phyloP scores from a whole-genome alignment of 2,329 filamentous ascomycete genomes.

The Calonectria pseudoreteaudii region DNA sequence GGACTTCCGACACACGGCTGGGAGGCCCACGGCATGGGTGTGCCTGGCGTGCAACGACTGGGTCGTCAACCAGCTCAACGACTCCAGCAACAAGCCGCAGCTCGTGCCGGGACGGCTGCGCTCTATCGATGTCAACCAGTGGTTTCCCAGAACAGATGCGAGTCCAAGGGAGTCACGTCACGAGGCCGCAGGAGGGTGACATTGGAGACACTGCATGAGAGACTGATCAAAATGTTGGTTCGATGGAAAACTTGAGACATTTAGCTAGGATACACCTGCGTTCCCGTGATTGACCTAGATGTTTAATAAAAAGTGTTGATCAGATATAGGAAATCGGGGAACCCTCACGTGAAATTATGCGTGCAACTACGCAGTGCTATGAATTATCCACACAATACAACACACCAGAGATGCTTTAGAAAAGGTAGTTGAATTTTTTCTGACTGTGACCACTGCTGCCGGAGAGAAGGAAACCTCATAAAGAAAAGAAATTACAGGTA shows the following conservation, averaged over 20 bases:
- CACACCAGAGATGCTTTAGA: slow-evolving; percentile 22
- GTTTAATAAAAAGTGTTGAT: background rate
- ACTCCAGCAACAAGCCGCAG: slow-evolving; percentile 25
- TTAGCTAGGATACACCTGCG: background rate
- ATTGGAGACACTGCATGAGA: background rate
- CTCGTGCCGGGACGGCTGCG: slow-evolving; percentile 35
- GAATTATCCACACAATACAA: background rate
- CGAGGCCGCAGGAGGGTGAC: background rate
- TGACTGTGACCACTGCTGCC: slow-evolving; percentile 43
- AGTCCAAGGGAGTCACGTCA: background rate
- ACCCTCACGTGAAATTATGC: background rate
- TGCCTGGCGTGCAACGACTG: slow-evolving; percentile 50
- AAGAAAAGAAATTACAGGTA: slow-evolving; percentile 44
- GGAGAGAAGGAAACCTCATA: slow-evolving; percentile 43
- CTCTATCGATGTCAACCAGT: background rate
- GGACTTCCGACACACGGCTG: slow-evolving; percentile 21
- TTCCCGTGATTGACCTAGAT: background rate
- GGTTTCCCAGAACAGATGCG: background rate
- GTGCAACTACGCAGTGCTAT: background rate
- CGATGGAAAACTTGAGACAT: background rate
- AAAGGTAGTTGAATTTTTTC: slow-evolving; percentile 41
- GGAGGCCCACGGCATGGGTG: slow-evolving; percentile 39
- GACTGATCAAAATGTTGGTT: background rate
- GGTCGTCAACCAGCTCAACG: slow-evolving; percentile 44
- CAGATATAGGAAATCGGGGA: background rate